Conservation (phyloP, 345 rosid species). For the Tarenaya hassleriana region DNA sequence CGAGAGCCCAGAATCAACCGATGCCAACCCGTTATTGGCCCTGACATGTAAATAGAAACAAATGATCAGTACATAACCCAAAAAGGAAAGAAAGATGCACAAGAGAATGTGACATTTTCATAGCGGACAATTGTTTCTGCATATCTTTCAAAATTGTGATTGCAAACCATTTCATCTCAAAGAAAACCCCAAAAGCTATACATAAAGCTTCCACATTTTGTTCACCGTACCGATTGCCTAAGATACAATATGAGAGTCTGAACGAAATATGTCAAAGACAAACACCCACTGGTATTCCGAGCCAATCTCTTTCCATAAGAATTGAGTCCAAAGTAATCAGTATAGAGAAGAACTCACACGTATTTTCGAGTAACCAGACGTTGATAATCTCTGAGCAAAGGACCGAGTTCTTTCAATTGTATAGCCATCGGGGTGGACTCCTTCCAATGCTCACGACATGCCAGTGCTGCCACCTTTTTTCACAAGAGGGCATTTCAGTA, state of each 20-base stretch:
- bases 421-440: constrained; percentile 45
- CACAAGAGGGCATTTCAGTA: constrained; percentile 24
- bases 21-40: constrained; percentile 33
- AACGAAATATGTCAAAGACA: too few species aligned
- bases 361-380: constrained; percentile 45
- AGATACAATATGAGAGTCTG: too few species aligned
- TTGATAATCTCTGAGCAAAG: constrained; percentile 87
- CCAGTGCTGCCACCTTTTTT: constrained; percentile 44
- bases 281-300: background rate
- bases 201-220: too few species aligned
- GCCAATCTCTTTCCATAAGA: background rate
- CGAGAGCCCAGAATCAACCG: constrained; percentile 32
- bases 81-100: constrained; percentile 9
- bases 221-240: too few species aligned
- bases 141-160: background rate
- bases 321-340: constrained; percentile 9
- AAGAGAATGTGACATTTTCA: background rate
- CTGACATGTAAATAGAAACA: constrained; percentile 33
- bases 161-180: background rate
- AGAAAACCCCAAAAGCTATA: background rate
- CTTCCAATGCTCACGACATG: constrained; percentile 79
- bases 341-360: constrained; percentile 42
- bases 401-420: constrained; percentile 66
- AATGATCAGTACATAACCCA: constrained; percentile 9
- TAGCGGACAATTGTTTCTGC: background rate